Percentiles rank a stretch among this genome's conserved stretches.
Conservation (phyloP, 768 basidiomycete genomes). For the Pleurotus eryngii region DNA sequence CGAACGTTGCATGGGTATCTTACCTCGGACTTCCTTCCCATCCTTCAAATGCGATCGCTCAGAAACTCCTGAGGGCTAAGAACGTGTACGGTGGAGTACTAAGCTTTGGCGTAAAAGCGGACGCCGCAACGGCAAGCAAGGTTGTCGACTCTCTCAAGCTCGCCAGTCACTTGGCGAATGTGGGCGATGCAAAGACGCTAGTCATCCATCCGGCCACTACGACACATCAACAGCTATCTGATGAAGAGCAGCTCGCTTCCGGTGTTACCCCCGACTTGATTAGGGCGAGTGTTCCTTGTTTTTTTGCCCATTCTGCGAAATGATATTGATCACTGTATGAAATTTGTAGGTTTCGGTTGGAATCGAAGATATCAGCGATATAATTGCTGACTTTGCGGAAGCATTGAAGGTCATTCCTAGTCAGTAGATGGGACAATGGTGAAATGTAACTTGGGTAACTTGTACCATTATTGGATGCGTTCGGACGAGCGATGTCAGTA, state of each 20-base stretch:
- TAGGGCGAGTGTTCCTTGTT: slow-evolving; percentile 32
- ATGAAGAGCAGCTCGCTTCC: slow-evolving; percentile 56
- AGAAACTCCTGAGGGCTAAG: slow-evolving; percentile 44
- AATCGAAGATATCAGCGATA: slow-evolving; percentile 36
- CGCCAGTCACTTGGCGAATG: slow-evolving; percentile 73
- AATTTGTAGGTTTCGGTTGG: slow-evolving; percentile 31
- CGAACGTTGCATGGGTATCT: slow-evolving; percentile 70
- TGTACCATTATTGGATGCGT: too few relatives aligned
- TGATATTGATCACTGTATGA: not conserved
- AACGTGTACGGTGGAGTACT: slow-evolving; percentile 69
- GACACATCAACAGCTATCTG: slow-evolving; percentile 68
- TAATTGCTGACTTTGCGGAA: slow-evolving; percentile 38
- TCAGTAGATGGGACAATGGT: not conserved
- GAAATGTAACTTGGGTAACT: too few relatives aligned
- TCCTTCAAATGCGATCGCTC: slow-evolving; percentile 55
- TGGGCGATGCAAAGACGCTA: slow-evolving; percentile 76
- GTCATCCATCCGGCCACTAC: slow-evolving; percentile 78
- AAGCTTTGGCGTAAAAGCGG: slow-evolving; percentile 73
- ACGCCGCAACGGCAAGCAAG: slow-evolving; percentile 45
- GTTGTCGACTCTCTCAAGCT: slow-evolving; percentile 71
- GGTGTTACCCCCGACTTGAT: slow-evolving; percentile 79
- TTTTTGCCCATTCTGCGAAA: not conserved
- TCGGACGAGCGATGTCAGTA: too few relatives aligned
- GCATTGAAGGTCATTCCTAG: slow-evolving; percentile 21
- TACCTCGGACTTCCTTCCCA: slow-evolving; percentile 72